Evolutionary conservation across 1,139 yeast species (phyloP).

Genomic region (Chernovozyma sophiae-reginae): DNA sequence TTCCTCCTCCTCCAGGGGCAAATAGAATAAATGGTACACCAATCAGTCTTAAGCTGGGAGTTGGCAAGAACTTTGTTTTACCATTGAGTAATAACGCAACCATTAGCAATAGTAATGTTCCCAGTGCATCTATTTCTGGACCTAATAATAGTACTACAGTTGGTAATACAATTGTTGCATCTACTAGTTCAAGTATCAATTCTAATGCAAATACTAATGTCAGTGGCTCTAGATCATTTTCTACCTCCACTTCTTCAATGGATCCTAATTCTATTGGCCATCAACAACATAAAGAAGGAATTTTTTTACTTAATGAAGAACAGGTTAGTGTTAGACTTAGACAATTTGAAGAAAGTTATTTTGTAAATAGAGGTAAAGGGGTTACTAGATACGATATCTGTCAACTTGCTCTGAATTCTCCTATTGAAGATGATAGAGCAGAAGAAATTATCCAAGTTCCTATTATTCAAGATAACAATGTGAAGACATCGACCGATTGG

Average conservation of each 20-base stretch:
- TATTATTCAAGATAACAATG: slow-evolving; percentile 49
- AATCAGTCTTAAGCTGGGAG: slow-evolving; percentile 2
- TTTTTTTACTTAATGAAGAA: slow-evolving; percentile 56
- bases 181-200: slow-evolving; percentile 4
- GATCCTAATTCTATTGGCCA: slow-evolving; percentile 36
- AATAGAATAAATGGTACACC: not conserved
- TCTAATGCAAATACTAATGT: slow-evolving; percentile 7
- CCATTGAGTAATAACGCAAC: slow-evolving; percentile 1
- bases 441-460: slow-evolving; percentile 87
- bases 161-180: not conserved
- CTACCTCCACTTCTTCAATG: slow-evolving; percentile 44
- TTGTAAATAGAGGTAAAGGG: slow-evolving; percentile 84
- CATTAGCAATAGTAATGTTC: not conserved
- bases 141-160: not conserved
- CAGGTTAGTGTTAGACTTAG: slow-evolving; percentile 71
- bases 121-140: not conserved
- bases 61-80: slow-evolving; percentile 1
- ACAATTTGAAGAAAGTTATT: slow-evolving; percentile 73
- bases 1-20: slow-evolving; percentile 26
- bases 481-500: slow-evolving; percentile 70
- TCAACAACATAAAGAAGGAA: slow-evolving; percentile 44
- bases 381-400: slow-evolving; percentile 86
- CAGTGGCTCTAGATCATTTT: slow-evolving; percentile 30
- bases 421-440: slow-evolving; percentile 91
- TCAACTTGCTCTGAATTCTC: slow-evolving; percentile 87